Percentiles rank a stretch among this genome's conserved stretches.
These are phyloP conservation scores for Mucor circinelloides DNA, from an alignment of 371 early-diverging fungal genomes.

Conservation along the genomic window DNA sequence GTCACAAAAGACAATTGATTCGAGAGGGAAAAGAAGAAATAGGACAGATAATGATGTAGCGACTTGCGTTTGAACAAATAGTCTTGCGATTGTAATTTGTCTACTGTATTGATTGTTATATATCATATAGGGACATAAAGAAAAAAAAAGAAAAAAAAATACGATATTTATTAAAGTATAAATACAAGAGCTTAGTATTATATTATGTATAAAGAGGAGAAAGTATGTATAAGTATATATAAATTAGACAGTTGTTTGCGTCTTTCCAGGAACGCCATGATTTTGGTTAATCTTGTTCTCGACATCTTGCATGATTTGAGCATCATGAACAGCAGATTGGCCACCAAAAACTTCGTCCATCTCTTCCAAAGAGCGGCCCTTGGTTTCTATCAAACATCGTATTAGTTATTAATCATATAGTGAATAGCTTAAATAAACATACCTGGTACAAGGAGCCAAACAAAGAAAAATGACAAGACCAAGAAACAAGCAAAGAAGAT, in stretches of 20 bases:
- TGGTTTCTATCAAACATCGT: constrained; percentile 37
- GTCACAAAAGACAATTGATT: no score
- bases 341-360: constrained; percentile 57
- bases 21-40: no score
- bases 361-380: constrained; percentile 52
- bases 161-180: background rate
- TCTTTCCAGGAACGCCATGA: background rate
- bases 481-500: constrained; percentile 59
- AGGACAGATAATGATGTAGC: no score
- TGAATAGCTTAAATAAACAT: background rate
- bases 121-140: no score
- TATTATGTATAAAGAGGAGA: background rate
- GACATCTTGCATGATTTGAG: constrained; percentile 27
- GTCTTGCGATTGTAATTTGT: no score
- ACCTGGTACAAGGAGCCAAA: constrained; percentile 40
- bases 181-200: background rate
- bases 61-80: no score
- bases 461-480: constrained; percentile 34
- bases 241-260: constrained; percentile 3
- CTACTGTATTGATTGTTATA: no score
- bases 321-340: constrained; percentile 26
- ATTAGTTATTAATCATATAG: background rate
- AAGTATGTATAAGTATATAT: background rate
- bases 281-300: constrained; percentile 15
- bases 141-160: no score